A percentile compares a stretch with the other conserved stretches of the same genome.
Conservation (phyloP, 78 protist species). For the Speleostelium caveatum region DNA sequence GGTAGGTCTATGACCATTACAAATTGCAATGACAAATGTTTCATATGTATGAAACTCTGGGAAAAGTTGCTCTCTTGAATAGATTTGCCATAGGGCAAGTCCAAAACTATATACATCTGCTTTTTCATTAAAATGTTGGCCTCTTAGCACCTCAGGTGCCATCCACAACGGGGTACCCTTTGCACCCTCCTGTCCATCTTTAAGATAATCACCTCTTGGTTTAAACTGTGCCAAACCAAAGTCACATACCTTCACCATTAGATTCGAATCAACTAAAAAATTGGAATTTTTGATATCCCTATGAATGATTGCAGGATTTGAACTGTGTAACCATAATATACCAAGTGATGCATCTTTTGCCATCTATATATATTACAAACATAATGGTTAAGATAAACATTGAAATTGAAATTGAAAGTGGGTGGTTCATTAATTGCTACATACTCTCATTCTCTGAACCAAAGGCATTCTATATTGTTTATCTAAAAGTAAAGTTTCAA, state of each 20-base stretch:
- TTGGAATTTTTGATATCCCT: constrained; percentile 82
- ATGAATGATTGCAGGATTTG: constrained; percentile 83
- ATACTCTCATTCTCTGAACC: constrained; percentile 73
- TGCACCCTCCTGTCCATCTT: constrained; percentile 85
- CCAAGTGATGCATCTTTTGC: constrained; percentile 86
- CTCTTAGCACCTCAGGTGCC: constrained; percentile 85
- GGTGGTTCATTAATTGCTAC: too few relatives aligned
- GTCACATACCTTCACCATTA: constrained; percentile 85
- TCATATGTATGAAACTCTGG: constrained; percentile 76
- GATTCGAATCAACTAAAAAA: constrained; percentile 77
- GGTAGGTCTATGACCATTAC: constrained; percentile 72
- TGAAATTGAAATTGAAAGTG: too few relatives aligned
- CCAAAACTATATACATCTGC: constrained; percentile 88
- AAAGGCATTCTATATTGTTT: constrained; percentile 57
- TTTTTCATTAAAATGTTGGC: constrained; percentile 80
- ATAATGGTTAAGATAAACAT: background rate
- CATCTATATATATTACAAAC: too few relatives aligned
- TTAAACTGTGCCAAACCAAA: constrained; percentile 86
- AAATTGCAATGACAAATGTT: constrained; percentile 72
- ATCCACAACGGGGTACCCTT: constrained; percentile 88
- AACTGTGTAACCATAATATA: constrained; percentile 83
- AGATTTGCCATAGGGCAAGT: constrained; percentile 81
- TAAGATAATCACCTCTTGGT: constrained; percentile 76
- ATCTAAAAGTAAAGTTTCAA: constrained; percentile 79
- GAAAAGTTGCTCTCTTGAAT: constrained; percentile 80